Evolutionary conservation across 768 basidiomycete genomes (phyloP), one percentile per base, ranked within the genome.

Genomic region (Collybiopsis confluens): DNA sequence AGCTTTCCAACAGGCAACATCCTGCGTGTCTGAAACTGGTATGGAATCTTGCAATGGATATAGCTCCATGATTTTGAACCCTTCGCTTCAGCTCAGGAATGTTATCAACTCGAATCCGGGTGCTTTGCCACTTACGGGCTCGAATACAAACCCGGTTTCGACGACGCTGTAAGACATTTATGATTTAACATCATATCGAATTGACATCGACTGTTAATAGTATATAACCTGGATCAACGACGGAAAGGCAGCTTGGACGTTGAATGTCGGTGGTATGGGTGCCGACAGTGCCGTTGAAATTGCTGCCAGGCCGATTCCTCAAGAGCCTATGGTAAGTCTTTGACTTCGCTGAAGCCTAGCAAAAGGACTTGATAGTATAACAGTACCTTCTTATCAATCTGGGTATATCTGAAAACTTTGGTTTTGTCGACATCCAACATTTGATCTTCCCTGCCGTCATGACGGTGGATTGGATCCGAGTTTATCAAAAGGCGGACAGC

Each of bases 391-490:
- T 90, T 53, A 76, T 79, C 45, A 87, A 88, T 56, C 73, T 88
- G 33, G 89, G 86, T 36, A 80, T 89, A 54, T 89, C 86, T 6
- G 58, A 70, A 41, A 83, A 79, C 61, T 90, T 90, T 65, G 88
- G 85, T 15, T 72, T 65, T 7, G 80, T 90, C 60, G 82, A 90
- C 59, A 74, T 82, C 50, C 71, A 72, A 4, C 60, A 80, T 36
- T 63, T 90, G 26, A 66, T 68, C 18, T 76, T 86, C 61, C 82
- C 82, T 4, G 65, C 78, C 8, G 74, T 71, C 24, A 85, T 94
- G 87, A 72, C 72, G 52, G 70, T 94, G 46, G 93, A 96, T 63
- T 95, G 83, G 55, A 82, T 95, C 54, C 81, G 93, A 1, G 88
- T 96, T 11, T 88, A 86, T 61, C 86, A 87, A 57, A 72, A 72